Evolutionary conservation across 2,329 filamentous ascomycete species (phyloP), one percentile per base, ranked within the genome.

Genomic region (Diplodia corticola): DNA sequence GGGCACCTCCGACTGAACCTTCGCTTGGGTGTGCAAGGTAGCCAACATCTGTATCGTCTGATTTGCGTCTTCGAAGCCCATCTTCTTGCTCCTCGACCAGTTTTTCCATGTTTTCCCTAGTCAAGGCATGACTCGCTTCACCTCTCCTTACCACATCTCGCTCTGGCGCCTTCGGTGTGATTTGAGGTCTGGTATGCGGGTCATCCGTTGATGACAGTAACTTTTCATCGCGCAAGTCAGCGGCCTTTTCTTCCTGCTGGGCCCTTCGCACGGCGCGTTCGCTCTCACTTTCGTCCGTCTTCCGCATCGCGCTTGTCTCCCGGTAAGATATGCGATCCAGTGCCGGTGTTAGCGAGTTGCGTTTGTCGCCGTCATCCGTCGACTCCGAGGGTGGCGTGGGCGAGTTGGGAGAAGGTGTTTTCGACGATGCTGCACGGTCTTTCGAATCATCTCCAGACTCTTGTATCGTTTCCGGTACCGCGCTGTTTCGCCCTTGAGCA

Each of bases 221-320:
- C 70, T 85, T 86, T 67, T 85, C 82, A 70, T 87, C 83, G 17
- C 85, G 78, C 4, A 86, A 73, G 57, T 78, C 75, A 28, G 81
- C 82, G 3, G 85, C 85, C 72, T 84, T 83, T 69, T 87, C 85
- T 72, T 86, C 84, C 7, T 83, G 81, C 17, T 81, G 75, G 55
- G 82, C 80, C n/a, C 83, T 77, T 55, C 81, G 74, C 65, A 80
- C 73, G 4, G 75, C 80, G 30, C 80, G 76, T 51, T 85, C 82
- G 13, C 78, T 78, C 67, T 82, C 79, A n/a, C 73, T 77, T 68
- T 81, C 77, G 22, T 77, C 71, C n/a, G 76, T 77, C 46, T 74
- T 74, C 28, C 76, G 77, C 59, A 82, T 69, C n/a, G 79, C 76
- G 15, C 74, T 68, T 48, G 76, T 73, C 59, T 75, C 78, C 28